Percentiles rank a stretch among this genome's conserved stretches.
Evolutionary conservation across 306 rosid species (phyloP).

Genomic region (Delonix regia): DNA sequence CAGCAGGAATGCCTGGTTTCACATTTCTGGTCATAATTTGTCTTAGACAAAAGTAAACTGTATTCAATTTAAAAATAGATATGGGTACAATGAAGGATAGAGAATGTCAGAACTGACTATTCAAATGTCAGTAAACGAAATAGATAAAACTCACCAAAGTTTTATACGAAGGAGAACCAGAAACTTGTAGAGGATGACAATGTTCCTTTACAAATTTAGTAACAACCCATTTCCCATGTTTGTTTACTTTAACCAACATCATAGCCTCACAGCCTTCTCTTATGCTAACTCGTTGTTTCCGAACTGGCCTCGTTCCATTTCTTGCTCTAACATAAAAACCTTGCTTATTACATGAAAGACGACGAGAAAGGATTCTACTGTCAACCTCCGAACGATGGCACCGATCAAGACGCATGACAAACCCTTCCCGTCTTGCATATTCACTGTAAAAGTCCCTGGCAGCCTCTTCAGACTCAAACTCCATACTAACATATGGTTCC

Average conservation of each 20-base stretch:
- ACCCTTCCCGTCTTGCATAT: conserved; percentile 42
- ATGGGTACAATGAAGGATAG: neutral
- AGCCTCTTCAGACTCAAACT: conserved; percentile 49
- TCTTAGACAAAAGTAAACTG: neutral
- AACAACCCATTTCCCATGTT: conserved; percentile 48
- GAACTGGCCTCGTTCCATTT: conserved; percentile 21
- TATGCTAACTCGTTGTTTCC: conserved; percentile 41
- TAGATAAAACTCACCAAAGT: conserved; percentile 37
- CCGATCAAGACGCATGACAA: conserved; percentile 43
- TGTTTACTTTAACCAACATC: conserved; percentile 46
- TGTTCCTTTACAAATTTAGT: conserved; percentile 49
- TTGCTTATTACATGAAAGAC: conserved; percentile 50
- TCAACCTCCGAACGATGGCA: conserved; percentile 50
- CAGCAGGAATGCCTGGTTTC: neutral
- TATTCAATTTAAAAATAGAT: neutral
- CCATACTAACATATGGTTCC: conserved; percentile 46
- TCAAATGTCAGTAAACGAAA: conserved; percentile 1
- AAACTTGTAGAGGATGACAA: conserved; percentile 34
- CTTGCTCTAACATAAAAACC: conserved; percentile 45
- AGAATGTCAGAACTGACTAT: neutral
- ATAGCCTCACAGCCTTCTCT: conserved; percentile 56
- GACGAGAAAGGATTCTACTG: conserved; percentile 42
- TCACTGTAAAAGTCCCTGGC: conserved; percentile 38
- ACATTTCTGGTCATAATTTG: conserved; percentile 8
- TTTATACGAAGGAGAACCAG: conserved; percentile 24